Evolutionary conservation across 306 rosid genomes (phyloP), one percentile per base, ranked within the genome.

Genomic region (Pueraria montana): DNA sequence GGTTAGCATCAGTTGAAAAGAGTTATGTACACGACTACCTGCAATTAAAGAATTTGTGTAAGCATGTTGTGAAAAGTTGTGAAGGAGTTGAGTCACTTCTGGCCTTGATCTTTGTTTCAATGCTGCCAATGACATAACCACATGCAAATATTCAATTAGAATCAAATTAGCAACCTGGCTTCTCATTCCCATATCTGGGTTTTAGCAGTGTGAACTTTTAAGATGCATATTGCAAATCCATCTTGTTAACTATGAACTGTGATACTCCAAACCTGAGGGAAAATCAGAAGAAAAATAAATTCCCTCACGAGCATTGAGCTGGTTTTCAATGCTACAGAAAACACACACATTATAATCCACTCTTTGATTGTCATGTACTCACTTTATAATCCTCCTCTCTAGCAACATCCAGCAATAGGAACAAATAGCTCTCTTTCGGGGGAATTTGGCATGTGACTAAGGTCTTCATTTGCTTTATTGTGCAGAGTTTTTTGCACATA

Each of bases 401-500:
- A 84, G 83, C 93, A 89, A 72, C 86, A 93, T 24, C 94, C 94
- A 30, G 89, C 81, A 50, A 89, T 70, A 43, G 91, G 91, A 76
- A 84, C 87, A 81, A 77, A 83, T 27, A 90, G 24, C 62, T 86
- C 93, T 61, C 85, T 83, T 78, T 50, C 86, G 6, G 87, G 74
- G 45, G 92, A 89, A 56, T 86, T 75, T 21, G 92, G 88, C 64
- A 79, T 66, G 77, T 82, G 84, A 82, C 83, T 87, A 79, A 18
- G 73, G 87, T 90, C 92, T 78, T 85, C 92, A 17, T 61, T 79
- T 36, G 88, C 87, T 85, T 90, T 93, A 74, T 76, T 65, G 88
- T 43, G 76, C 8, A 90, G 78, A 30, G 30, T 74, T 80, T 93
- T 95, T 78, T 90, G 98, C 86, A 83, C 89, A 56, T 95, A 95